A percentile compares a stretch with the other conserved stretches of the same genome.
phyloP scores from a whole-genome alignment of 371 early-diverging fungal genomes.

The Lichtheimia ramosa region DNA sequence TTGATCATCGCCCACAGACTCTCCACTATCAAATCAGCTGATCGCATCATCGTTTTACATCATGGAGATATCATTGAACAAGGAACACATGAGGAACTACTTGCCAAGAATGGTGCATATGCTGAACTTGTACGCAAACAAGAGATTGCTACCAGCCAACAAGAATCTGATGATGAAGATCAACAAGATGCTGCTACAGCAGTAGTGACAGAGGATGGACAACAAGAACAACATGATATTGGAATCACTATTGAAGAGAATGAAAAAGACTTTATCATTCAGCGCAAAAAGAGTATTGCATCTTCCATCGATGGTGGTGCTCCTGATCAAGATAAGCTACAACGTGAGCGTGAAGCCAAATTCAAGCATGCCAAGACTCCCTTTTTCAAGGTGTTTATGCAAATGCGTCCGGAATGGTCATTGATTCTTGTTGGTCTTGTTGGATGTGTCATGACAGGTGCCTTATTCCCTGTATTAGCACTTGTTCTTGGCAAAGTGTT shows the following conservation, averaged over 20 bases:
- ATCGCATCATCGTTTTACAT: constrained; percentile 79
- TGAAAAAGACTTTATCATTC: constrained; percentile 4
- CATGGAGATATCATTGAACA: constrained; percentile 69
- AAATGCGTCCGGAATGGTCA: constrained; percentile 39
- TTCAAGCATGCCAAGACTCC: constrained; percentile 49
- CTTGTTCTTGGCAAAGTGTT: constrained; percentile 20
- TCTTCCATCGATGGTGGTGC: constrained; percentile 26
- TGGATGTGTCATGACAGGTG: constrained; percentile 55
- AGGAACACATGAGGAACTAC: constrained; percentile 63
- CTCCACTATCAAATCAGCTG: constrained; percentile 73
- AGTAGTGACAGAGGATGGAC: constrained; percentile 3
- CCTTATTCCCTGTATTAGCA: constrained; percentile 32
- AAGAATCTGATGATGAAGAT: constrained; percentile 2
- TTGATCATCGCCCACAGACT: constrained; percentile 87
- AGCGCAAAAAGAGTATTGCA: constrained; percentile 30
- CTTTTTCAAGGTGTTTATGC: constrained; percentile 26
- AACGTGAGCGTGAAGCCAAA: constrained; percentile 38
- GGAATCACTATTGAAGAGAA: background rate
- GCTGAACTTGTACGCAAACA: constrained; percentile 50
- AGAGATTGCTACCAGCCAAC: constrained; percentile 25
- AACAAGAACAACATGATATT: background rate
- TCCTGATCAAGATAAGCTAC: constrained; percentile 37
- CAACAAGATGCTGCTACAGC: constrained; percentile 14
- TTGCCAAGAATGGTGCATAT: constrained; percentile 41
- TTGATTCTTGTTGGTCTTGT: constrained; percentile 34